phyloP scores from a whole-genome alignment of 2,329 filamentous ascomycete genomes.

The Clarireedia homoeocarpa region DNA sequence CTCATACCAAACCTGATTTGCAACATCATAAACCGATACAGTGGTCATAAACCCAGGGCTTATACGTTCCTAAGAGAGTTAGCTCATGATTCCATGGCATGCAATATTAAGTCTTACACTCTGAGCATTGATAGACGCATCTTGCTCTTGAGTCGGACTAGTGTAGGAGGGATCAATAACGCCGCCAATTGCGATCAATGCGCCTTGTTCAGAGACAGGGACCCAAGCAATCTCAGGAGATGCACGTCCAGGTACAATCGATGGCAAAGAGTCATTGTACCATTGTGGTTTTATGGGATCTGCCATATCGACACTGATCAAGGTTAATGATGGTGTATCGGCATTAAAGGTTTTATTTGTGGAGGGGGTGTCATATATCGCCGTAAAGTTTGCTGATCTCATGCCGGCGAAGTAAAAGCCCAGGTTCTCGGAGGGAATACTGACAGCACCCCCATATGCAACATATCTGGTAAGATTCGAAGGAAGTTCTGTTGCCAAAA shows the following conservation, averaged over 20 bases:
- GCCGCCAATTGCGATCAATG: constrained; percentile 70
- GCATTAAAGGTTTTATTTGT: constrained; percentile 17
- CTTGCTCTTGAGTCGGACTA: constrained; percentile 9
- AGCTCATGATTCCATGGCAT: constrained; percentile 18
- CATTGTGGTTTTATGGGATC: constrained; percentile 43
- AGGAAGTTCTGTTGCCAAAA: constrained; percentile 29
- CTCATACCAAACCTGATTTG: constrained; percentile 61
- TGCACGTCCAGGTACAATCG: constrained; percentile 44
- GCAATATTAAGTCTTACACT: constrained; percentile 31
- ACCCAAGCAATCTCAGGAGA: constrained; percentile 65
- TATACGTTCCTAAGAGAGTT: constrained; percentile 41
- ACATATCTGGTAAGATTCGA: constrained; percentile 50
- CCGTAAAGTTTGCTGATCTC: constrained; percentile 41
- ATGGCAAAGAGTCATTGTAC: constrained; percentile 47
- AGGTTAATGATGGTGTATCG: constrained; percentile 40
- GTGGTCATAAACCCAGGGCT: constrained; percentile 64
- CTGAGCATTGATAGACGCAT: constrained; percentile 30
- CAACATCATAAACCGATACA: constrained; percentile 70
- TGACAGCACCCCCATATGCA: constrained; percentile 55
- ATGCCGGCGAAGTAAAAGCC: constrained; percentile 66
- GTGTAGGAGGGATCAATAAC: constrained; percentile 53
- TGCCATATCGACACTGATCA: constrained; percentile 56
- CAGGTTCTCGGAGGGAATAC: constrained; percentile 60
- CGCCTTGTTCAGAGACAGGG: constrained; percentile 67
- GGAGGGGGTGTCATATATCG: constrained; percentile 34